These are phyloP conservation scores for Aspergillus piperis DNA, from an alignment of 2,329 filamentous ascomycete genomes.

Conservation along the genomic window DNA sequence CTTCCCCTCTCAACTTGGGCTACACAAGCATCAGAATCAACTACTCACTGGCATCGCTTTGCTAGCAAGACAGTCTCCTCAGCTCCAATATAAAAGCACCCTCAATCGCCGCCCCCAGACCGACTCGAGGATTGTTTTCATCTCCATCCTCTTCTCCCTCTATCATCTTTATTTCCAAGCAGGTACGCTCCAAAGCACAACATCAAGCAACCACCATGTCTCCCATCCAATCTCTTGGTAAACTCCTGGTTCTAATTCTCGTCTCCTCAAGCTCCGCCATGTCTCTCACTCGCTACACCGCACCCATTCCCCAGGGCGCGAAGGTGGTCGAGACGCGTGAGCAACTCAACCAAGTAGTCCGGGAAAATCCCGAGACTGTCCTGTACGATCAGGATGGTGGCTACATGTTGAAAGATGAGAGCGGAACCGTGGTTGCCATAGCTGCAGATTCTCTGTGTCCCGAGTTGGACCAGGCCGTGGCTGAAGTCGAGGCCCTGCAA, in stretches of 20 bases:
- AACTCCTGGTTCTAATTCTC: not conserved
- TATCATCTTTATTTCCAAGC: not conserved
- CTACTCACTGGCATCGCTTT: not conserved
- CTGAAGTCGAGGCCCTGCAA: constrained; percentile 1
- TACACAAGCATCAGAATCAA: not conserved
- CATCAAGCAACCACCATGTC: not conserved
- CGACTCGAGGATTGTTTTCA: not conserved
- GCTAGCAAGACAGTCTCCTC: not conserved
- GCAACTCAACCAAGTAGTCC: not conserved
- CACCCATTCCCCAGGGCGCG: constrained; percentile 10
- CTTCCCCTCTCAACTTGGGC: not conserved
- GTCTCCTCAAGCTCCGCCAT: not conserved
- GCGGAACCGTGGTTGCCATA: not conserved
- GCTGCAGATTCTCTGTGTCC: constrained; percentile 3
- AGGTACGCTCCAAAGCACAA: not conserved
- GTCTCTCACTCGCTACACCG: constrained; percentile 21
- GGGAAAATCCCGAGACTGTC: not conserved
- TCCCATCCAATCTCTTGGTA: not conserved
- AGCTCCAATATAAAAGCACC: not conserved
- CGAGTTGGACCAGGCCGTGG: not conserved
- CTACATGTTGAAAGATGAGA: constrained; percentile 8
- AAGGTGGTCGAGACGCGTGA: constrained; percentile 7
- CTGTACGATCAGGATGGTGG: constrained; percentile 8
- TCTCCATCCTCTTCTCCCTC: not conserved
- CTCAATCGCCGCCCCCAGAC: not conserved